phyloP scores from a whole-genome alignment of 495 filamentous ascomycete species.

The Lepraria neglecta region DNA sequence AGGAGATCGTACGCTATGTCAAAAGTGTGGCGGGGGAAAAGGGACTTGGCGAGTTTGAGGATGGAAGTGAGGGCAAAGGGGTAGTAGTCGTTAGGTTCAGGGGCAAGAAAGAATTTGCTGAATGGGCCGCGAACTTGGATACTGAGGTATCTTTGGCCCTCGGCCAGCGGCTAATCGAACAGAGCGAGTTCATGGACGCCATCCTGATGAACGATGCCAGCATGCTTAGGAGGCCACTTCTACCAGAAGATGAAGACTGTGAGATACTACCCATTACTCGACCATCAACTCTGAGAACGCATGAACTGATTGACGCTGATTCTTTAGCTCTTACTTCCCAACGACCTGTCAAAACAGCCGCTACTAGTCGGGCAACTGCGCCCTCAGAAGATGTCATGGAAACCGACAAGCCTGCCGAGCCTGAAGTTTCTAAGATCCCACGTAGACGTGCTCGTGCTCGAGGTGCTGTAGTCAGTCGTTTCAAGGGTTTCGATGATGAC shows the following conservation, averaged over 20 bases:
- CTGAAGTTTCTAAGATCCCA: slow-evolving; percentile 3
- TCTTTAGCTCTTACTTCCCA: not conserved
- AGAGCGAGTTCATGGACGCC: slow-evolving; percentile 88
- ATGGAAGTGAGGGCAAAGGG: slow-evolving; percentile 56
- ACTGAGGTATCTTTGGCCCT: slow-evolving; percentile 60
- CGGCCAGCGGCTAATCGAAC: slow-evolving; percentile 76
- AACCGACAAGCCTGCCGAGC: slow-evolving; percentile 10
- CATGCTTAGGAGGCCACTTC: slow-evolving; percentile 57
- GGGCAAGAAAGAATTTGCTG: slow-evolving; percentile 52
- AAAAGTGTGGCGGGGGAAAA: slow-evolving; percentile 68
- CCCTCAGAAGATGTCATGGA: not conserved
- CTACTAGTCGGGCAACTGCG: not conserved
- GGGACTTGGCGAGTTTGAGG: slow-evolving; percentile 53
- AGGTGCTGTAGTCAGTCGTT: slow-evolving; percentile 51
- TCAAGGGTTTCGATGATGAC: slow-evolving; percentile 61
- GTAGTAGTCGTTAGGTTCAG: slow-evolving; percentile 75
- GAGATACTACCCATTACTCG: not conserved
- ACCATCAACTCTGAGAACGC: not conserved
- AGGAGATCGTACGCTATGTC: slow-evolving; percentile 73
- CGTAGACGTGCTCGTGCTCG: slow-evolving; percentile 22
- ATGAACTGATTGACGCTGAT: not conserved
- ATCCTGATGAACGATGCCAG: slow-evolving; percentile 73
- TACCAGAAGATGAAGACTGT: slow-evolving; percentile 32
- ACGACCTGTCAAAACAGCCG: not conserved
- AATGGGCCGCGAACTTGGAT: slow-evolving; percentile 66